A percentile compares a stretch with the other conserved stretches of the same genome.
Evolutionary conservation across 345 rosid genomes (phyloP).

Genomic region (Crucihimalaya himalaica): DNA sequence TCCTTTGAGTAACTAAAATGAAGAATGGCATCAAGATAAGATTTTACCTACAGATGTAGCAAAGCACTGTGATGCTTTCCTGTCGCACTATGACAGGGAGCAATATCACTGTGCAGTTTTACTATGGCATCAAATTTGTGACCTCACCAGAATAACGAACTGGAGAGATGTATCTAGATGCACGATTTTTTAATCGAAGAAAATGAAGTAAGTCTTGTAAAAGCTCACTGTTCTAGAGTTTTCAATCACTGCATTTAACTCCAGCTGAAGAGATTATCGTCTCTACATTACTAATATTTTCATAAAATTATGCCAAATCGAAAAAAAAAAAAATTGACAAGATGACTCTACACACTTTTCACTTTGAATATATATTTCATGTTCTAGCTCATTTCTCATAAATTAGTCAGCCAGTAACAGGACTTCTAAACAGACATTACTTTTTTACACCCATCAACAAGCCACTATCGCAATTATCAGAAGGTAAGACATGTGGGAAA

Average conservation of each 20-base stretch:
- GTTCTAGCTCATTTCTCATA: slow-evolving; percentile 4
- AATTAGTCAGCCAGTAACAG: background rate
- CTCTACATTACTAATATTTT: slow-evolving; percentile 42
- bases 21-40: background rate
- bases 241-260: slow-evolving; percentile 40
- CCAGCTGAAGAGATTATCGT: slow-evolving; percentile 38
- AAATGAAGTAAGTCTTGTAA: background rate
- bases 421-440: background rate
- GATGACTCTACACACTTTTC: slow-evolving; percentile 40
- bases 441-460: background rate
- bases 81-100: slow-evolving; percentile 60
- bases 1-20: background rate
- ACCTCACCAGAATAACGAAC: slow-evolving; percentile 69
- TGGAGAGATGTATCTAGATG: slow-evolving; percentile 87
- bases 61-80: slow-evolving; percentile 48
- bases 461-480: background rate
- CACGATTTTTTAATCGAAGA: slow-evolving; percentile 27
- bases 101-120: slow-evolving; percentile 60
- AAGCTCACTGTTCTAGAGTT: slow-evolving; percentile 29
- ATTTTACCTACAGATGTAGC: slow-evolving; percentile 49
- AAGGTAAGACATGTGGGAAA: slow-evolving; percentile 1
- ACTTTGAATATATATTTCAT: background rate
- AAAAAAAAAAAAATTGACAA: slow-evolving; percentile 26
- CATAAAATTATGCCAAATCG: slow-evolving; percentile 42
- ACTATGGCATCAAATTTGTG: slow-evolving; percentile 81